Base-by-base conservation (phyloP, 352 stramenopile species). In the Phytophthora meadii region DNA sequence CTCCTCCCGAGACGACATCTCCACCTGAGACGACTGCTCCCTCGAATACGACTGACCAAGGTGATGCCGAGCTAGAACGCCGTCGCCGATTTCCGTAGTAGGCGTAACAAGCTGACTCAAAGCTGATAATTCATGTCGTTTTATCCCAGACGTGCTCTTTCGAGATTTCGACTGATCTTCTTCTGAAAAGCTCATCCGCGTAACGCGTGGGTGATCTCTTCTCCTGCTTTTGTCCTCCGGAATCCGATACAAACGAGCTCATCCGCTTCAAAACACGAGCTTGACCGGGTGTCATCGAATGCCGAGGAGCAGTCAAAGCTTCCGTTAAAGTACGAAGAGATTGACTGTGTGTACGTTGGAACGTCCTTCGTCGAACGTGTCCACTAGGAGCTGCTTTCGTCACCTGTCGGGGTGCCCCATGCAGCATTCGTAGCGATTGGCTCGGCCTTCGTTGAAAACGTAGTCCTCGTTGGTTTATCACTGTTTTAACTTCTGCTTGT, bases 151-250 rank as follows among this genome's bases (percentile, higher is more conserved):
- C 61, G 47, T 68, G 44, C 9, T 60, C 47, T 48, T 59, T 64
- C 0, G 37, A 22, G 4, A 27, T 6, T 22, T 64, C 54, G 10
- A 22, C 61, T 4, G 56, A 59, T 9, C 48, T 63, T 11, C 46
- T 50, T 1, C 45, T 41, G 47, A 72, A 74, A 8, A 74, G 65
- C 32, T 54, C 47, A 25, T 77, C 70, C 4, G 69, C 69, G 49
- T 74, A 77, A 1, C 60, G 54, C 15, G 69, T 77, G 1, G 69
- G 69, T 3, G 69, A 74, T 14, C 49, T 24, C 34, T 61, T 73
- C 17, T 9, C 27, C 41, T 30, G 48, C 4, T 17, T 11, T 40
- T 41, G 54, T 10, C 28, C 40, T 19, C 25, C 42, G 7, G 55
- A 30, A 44, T 65, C 64, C 14, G 58, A 49, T 47, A 77, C 65